Conservation (phyloP, 1,284 basidiomycete genomes). For the Spongiforma sp. region DNA sequence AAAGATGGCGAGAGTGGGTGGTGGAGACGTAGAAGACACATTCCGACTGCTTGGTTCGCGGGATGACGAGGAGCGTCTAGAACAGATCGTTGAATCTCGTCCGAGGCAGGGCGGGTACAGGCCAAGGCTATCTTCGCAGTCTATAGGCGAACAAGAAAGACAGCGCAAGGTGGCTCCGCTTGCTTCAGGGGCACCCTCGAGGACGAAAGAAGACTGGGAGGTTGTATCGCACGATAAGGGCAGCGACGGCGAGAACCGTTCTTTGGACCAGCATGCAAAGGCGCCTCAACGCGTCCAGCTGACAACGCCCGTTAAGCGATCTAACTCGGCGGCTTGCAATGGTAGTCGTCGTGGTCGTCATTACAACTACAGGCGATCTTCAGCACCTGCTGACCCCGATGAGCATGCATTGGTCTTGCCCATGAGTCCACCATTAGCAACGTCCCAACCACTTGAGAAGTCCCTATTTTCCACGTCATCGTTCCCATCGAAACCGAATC, state of each 20-base stretch:
- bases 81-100: not conserved
- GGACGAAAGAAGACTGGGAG: too few species aligned
- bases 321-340: too few species aligned
- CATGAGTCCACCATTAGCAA: constrained; percentile 33
- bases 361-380: constrained; percentile 14
- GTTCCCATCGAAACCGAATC: constrained; percentile 27
- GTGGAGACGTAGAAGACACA: not conserved
- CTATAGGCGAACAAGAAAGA: not conserved
- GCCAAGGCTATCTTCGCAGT: not conserved
- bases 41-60: not conserved
- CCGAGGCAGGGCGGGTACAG: not conserved
- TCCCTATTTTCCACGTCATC: constrained; percentile 36
- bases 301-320: constrained; percentile 5
- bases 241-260: not conserved
- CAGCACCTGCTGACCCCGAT: constrained; percentile 24
- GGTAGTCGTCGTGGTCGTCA: not conserved
- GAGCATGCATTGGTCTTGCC: constrained; percentile 31
- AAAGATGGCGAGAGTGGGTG: not conserved
- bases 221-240: not conserved
- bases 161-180: constrained; percentile 19
- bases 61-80: not conserved
- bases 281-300: constrained; percentile 21
- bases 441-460: constrained; percentile 36
- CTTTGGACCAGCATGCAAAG: constrained; percentile 5
- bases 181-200: too few species aligned